Evolutionary conservation across 768 basidiomycete species (phyloP), one percentile per base, ranked within the genome.

Genomic region (Lactarius sanguifluus): DNA sequence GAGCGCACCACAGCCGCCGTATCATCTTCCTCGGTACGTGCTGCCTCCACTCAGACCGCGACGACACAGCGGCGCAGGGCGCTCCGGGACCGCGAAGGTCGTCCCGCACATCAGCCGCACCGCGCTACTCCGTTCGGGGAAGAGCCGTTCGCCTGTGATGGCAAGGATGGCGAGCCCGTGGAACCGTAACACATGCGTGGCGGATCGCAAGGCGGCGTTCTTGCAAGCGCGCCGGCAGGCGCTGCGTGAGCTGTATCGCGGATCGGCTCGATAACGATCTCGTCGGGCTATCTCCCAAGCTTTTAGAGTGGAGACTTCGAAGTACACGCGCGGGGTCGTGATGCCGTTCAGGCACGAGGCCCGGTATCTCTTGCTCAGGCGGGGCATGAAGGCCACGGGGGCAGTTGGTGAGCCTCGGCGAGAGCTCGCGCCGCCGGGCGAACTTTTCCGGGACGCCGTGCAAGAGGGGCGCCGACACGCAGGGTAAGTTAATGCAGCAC

Each of bases 231-330:
- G 68, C 91, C 90, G 0, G 82, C 91, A 5, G 94, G 80, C 2
- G 90, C 84, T 0, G 92, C 91, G 75, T 93, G 94, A 16, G 94
- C 82, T 0, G 92, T 93, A 76, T 95, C 91, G 32, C 93, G 89
- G 66, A 95, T 93, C 73, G 89, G 80, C 64, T 87, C 84, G 69
- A 94, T 88, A 0, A 85, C 87, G 0, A 89, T 23, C 82, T 77
- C 16, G 73, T 74, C 67, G 76, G 69, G 71, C 78, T 76, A 74
- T 7, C 20, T 45, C 18, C 76, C 34, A 0, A 86, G 83, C 0
- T 77, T 70, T 0, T 77, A 70, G 32, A 89, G 61, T 0, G 79
- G 57, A 92, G 83, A 8, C 82, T 80, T 70, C 93, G 93, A n/a
- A 94, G 90, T 59, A 89, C 76, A 2, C 92, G 85, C 0, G 91